phyloP scores from a whole-genome alignment of 1,139 yeast genomes.

The Candida sojae region DNA sequence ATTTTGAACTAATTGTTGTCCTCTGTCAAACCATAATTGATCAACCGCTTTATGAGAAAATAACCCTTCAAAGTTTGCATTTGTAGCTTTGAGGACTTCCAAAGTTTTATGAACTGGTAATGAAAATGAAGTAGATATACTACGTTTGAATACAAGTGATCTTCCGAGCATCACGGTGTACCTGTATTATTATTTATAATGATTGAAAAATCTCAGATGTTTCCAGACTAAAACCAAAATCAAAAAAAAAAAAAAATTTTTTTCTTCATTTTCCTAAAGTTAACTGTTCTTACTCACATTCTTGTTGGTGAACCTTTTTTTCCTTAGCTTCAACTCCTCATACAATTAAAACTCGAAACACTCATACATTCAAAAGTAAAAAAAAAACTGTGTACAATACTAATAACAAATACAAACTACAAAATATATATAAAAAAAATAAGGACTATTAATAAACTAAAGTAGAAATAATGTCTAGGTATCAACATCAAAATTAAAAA shows the following conservation, averaged over 20 bases:
- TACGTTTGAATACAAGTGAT: constrained; percentile 4
- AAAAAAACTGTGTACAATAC: constrained; percentile 1
- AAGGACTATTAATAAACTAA: background rate
- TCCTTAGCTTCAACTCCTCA: background rate
- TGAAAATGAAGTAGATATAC: constrained; percentile 21
- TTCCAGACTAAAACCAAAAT: background rate
- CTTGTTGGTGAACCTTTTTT: background rate
- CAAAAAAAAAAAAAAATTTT: background rate
- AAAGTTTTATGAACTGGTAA: constrained; percentile 21
- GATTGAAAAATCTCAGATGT: background rate
- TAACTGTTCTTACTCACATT: background rate
- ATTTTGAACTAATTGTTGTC: constrained; percentile 45
- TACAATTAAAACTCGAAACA: background rate
- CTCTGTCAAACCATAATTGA: constrained; percentile 63
- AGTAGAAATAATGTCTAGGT: constrained; percentile 1
- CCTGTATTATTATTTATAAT: background rate
- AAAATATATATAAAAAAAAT: background rate
- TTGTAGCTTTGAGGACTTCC: constrained; percentile 30
- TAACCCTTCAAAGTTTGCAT: constrained; percentile 53
- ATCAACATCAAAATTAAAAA: background rate
- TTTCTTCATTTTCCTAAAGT: background rate
- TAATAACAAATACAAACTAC: constrained; percentile 18
- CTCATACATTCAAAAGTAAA: background rate
- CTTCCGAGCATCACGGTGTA: constrained; percentile 1
- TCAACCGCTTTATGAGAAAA: constrained; percentile 52